phyloP scores from a whole-genome alignment of 768 basidiomycete genomes.

The Hypholoma sublateritium region DNA sequence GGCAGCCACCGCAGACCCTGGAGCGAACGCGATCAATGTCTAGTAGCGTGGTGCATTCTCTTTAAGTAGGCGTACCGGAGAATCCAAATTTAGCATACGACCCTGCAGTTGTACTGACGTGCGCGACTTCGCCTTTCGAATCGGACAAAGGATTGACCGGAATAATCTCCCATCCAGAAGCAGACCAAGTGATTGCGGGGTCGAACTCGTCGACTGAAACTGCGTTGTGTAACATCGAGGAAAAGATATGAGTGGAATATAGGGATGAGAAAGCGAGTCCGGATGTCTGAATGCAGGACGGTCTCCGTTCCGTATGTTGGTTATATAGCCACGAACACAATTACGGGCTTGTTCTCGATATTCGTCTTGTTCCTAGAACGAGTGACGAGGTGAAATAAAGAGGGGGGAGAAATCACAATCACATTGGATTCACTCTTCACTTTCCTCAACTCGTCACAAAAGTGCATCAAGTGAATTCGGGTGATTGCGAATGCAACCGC shows the following conservation, averaged over 20 bases:
- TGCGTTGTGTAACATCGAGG: background rate
- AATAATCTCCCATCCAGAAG: background rate
- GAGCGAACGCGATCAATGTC: background rate
- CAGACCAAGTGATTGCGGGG: background rate
- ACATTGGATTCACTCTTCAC: too few relatives aligned
- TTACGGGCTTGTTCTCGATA: background rate
- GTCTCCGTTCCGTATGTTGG: background rate
- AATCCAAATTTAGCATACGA: background rate
- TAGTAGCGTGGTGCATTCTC: background rate
- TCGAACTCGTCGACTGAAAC: background rate
- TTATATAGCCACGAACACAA: background rate
- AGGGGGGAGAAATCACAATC: background rate
- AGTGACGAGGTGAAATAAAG: background rate
- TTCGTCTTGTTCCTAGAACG: background rate
- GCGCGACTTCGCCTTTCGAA: background rate
- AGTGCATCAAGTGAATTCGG: too few relatives aligned
- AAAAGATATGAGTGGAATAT: background rate
- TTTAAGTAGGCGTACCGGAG: background rate
- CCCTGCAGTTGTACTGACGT: background rate
- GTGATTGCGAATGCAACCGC: too few relatives aligned
- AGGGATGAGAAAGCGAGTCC: background rate
- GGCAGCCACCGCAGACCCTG: background rate
- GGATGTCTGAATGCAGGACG: background rate
- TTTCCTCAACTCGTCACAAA: background rate
- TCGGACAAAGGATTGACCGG: background rate